Evolutionary conservation across 2,329 filamentous ascomycete genomes (phyloP).

Genomic region (Ophiosphaerella korrae): DNA sequence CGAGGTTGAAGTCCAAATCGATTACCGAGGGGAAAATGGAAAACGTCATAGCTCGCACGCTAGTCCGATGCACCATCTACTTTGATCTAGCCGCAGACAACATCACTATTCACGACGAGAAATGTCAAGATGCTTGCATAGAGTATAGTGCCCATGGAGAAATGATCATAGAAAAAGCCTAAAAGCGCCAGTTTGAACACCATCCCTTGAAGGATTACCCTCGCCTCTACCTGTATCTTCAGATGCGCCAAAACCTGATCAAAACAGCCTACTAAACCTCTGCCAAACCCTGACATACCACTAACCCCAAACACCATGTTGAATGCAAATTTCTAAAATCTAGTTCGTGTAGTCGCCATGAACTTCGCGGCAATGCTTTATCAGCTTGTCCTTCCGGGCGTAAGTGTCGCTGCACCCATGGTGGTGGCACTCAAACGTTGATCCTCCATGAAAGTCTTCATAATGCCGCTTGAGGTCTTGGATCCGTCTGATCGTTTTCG

Average conservation of each 20-base stretch:
- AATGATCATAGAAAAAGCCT: too few relatives aligned
- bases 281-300: too few relatives aligned
- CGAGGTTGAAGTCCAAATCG: constrained; percentile 10
- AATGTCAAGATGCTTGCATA: too few relatives aligned
- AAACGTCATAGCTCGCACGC: constrained; percentile 28
- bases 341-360: not conserved
- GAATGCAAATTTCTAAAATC: not conserved
- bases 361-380: not conserved
- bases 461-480: not conserved
- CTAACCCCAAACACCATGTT: not conserved
- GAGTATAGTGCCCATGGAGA: too few relatives aligned
- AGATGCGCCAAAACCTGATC: too few relatives aligned
- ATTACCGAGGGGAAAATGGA: constrained; percentile 25
- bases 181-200: too few relatives aligned
- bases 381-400: not conserved
- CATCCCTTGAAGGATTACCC: too few relatives aligned
- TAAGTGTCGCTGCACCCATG: not conserved
- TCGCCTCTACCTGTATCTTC: too few relatives aligned
- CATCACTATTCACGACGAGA: too few relatives aligned
- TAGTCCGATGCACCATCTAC: constrained; percentile 9
- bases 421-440: not conserved
- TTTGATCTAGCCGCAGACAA: too few relatives aligned
- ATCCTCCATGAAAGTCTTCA: not conserved
- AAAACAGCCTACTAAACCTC: too few relatives aligned
- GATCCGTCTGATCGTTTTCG: not conserved